Conservation (phyloP, 2,329 filamentous ascomycete species). For the Salinomyces thailandicus region DNA sequence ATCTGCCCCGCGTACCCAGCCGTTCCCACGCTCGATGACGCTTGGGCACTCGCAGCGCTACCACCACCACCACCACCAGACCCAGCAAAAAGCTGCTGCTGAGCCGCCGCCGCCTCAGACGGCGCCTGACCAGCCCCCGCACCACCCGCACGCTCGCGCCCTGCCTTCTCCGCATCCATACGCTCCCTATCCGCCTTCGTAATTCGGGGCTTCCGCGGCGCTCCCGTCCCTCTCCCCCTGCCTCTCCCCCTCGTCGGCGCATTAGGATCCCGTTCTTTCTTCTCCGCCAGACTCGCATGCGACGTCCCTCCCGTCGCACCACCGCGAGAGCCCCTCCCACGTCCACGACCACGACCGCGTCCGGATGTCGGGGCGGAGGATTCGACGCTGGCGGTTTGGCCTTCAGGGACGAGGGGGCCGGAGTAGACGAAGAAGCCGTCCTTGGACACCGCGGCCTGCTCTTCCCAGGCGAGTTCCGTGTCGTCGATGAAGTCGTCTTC, state of each 20-base stretch:
- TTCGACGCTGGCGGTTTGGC: slow-evolving; percentile 47
- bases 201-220: slow-evolving; percentile 69
- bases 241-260: slow-evolving; percentile 33
- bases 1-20: too few species aligned
- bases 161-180: slow-evolving; percentile 70
- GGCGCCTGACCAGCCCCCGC: neutral
- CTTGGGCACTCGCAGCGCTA: too few species aligned
- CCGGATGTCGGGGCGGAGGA: slow-evolving; percentile 14
- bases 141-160: slow-evolving; percentile 47
- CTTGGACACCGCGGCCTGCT: slow-evolving; percentile 83
- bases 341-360: slow-evolving; percentile 15
- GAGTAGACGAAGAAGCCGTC: slow-evolving; percentile 98
- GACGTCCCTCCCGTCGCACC: slow-evolving; percentile 30
- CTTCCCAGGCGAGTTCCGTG: slow-evolving; percentile 89
- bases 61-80: too few species aligned
- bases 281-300: slow-evolving; percentile 21
- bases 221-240: slow-evolving; percentile 62
- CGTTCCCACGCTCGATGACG: too few species aligned
- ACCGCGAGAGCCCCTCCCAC: slow-evolving; percentile 42
- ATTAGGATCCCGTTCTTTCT: slow-evolving; percentile 12
- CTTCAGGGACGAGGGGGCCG: slow-evolving; percentile 78
- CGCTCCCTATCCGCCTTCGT: slow-evolving; percentile 77
- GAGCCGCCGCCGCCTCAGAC: neutral
- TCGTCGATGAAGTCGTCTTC: slow-evolving; percentile 71
- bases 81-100: neutral